Conservation (phyloP, 176 grass and related monocot genomes). For the Bromus sterilis region DNA sequence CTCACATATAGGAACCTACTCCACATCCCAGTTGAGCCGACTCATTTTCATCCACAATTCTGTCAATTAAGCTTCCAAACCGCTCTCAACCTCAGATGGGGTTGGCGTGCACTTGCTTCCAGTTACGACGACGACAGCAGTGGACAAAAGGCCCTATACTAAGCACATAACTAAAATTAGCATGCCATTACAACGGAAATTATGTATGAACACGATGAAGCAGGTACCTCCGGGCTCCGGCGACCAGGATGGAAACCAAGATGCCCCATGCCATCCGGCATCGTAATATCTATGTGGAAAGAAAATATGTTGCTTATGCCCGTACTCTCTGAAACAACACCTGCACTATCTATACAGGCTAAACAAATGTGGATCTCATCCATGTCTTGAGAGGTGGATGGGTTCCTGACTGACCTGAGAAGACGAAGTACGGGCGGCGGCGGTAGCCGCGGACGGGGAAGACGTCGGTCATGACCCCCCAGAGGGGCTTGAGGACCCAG, state of each 20-base stretch:
- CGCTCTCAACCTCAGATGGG: background rate
- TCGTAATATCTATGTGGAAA: background rate
- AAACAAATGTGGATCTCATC: background rate
- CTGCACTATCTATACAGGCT: background rate
- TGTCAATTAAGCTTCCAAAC: background rate
- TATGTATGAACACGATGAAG: background rate
- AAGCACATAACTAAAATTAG: background rate
- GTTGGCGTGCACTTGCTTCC: background rate
- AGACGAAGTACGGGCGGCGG: constrained; percentile 80
- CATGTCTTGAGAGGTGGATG: background rate
- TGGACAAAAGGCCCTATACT: background rate
- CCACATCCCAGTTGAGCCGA: background rate
- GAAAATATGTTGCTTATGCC: background rate
- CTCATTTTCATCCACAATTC: background rate
- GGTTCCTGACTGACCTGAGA: constrained; percentile 42
- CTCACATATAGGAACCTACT: constrained; percentile 4
- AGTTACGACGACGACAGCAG: background rate
- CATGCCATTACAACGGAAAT: background rate
- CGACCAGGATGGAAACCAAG: background rate
- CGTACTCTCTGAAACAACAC: constrained; percentile 3
- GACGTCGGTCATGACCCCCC: constrained; percentile 85
- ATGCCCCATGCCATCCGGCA: background rate
- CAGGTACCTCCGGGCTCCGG: background rate
- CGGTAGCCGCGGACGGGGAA: constrained; percentile 72
- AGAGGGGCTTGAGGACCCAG: constrained; percentile 84